Conservation (phyloP, 169 alveolate genomes). For the Babesia gibsoni region DNA sequence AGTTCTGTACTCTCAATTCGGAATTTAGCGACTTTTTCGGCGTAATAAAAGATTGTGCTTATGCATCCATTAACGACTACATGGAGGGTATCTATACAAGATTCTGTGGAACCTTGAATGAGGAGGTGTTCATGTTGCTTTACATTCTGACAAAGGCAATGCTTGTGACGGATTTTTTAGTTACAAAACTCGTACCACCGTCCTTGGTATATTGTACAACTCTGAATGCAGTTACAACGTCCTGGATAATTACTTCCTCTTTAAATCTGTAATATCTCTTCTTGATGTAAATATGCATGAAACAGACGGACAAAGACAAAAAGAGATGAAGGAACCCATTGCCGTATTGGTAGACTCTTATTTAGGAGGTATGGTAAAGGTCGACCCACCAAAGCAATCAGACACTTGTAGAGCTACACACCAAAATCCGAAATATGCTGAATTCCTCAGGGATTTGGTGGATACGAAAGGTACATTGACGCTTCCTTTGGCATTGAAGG, state of each 20-base stretch:
- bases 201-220: slow-evolving; percentile 16
- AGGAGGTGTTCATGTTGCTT: slow-evolving; percentile 17
- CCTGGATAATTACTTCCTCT: slow-evolving; percentile 39
- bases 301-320: not conserved
- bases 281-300: not conserved
- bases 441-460: not conserved
- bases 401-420: not conserved
- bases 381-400: not conserved
- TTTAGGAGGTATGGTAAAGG: not conserved
- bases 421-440: not conserved
- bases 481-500: not conserved
- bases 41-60: slow-evolving; percentile 12
- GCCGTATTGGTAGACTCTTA: not conserved
- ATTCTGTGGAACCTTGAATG: not conserved
- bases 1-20: not conserved
- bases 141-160: slow-evolving; percentile 38
- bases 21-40: slow-evolving; percentile 15
- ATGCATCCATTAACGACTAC: slow-evolving; percentile 26
- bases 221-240: slow-evolving; percentile 20
- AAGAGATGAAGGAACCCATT: not conserved
- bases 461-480: not conserved
- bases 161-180: slow-evolving; percentile 8
- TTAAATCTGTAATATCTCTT: slow-evolving; percentile 13
- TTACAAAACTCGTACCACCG: slow-evolving; percentile 3
- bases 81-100: slow-evolving; percentile 23